Base-by-base conservation (phyloP, 345 rosid genomes). In the Rhodomyrtus tomentosa region DNA sequence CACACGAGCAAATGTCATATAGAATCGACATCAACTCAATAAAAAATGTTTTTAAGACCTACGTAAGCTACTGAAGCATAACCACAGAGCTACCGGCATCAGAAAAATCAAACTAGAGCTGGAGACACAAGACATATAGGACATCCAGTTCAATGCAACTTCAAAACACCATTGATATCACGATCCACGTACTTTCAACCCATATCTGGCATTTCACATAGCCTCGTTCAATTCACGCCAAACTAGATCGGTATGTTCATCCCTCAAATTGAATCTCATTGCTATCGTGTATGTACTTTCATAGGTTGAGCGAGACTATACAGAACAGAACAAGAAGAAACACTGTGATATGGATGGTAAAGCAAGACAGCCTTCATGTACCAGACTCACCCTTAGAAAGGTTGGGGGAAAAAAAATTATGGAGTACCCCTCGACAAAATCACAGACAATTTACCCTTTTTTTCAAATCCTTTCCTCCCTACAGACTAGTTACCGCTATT, bases 401-500 rank as follows among this genome's bases (percentile, higher is more conserved):
- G 25, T 38, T 7, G 83, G 83, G 36, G 53, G 45, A 9, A 18
- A 50, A 40, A 53, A 54, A 54, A 82, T 82, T 53, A 54, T 51
- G 42, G 79, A 20, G 79, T 68, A 68, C 79, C 79, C 79, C 79
- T 36, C 1, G 14, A 68, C 79, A 36, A 68, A 68, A 68, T 32
- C 79, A 68, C 38, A 20, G 79, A 68, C 8, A 68, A 36, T 32
- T 38, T 32, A 18, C 16, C 76, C 76, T 32, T 36, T 36, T 68
- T 68, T 68, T 68, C 79, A 68, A 68, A 68, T 68, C 79, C 79
- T 68, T 68, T 68, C 79, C 24, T 68, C 79, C 79, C 79, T 68
- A 68, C 79, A 36, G 45, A 68, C 45, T 68, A 36, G 79, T 68
- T 36, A 68, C 88, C 87, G 76, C 87, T 87, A 90, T 86, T 86